A percentile compares a stretch with the other conserved stretches of the same genome.
phyloP scores from a whole-genome alignment of 179 eudicot genomes.

The Vitellaria paradoxa region DNA sequence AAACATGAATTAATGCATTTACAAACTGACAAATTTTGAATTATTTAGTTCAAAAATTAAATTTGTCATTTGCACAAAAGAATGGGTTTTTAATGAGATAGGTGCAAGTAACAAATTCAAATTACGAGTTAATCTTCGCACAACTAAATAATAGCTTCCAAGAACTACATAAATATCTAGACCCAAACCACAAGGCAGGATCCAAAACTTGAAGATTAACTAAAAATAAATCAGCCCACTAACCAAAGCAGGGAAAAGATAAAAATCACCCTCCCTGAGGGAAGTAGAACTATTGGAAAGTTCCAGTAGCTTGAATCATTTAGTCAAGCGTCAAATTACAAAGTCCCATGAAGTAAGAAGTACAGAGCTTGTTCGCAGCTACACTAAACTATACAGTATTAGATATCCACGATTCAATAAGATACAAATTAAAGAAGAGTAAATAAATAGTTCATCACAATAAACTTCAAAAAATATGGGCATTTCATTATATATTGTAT shows the following conservation, averaged over 20 bases:
- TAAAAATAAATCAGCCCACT: too few species aligned
- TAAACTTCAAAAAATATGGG: background rate
- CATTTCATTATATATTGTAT: background rate
- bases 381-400: too few species aligned
- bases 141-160: background rate
- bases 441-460: too few species aligned
- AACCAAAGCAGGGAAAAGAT: background rate
- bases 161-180: too few species aligned
- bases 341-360: background rate
- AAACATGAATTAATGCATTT: background rate
- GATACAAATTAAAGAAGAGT: background rate
- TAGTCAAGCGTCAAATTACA: background rate
- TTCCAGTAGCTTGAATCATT: background rate
- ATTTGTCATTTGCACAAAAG: background rate
- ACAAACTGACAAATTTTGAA: background rate
- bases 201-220: background rate
- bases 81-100: background rate
- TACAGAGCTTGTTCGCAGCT: too few species aligned
- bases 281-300: background rate
- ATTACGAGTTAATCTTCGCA: background rate
- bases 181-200: background rate
- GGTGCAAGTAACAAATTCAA: background rate
- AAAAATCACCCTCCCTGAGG: background rate
- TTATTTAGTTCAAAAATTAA: background rate
- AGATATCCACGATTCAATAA: background rate